Conservation (phyloP, 2,329 filamentous ascomycete species). For the Botrytis medusae region DNA sequence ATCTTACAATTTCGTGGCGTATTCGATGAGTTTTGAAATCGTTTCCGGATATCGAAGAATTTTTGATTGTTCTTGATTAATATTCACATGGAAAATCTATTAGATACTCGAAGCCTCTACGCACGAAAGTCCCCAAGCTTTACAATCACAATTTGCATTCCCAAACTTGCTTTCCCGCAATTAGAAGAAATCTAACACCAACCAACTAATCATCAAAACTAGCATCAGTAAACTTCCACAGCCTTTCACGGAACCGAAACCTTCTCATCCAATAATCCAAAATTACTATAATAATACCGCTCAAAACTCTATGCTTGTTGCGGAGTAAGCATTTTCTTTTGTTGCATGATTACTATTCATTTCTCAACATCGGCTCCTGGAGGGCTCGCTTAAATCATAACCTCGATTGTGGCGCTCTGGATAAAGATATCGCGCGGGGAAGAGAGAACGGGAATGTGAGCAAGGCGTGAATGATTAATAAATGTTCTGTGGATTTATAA, state of each 20-base stretch:
- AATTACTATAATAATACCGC: too few species aligned
- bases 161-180: too few species aligned
- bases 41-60: too few species aligned
- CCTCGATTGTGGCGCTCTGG: conserved; percentile 6
- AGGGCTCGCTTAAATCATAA: conserved; percentile 7
- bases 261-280: not conserved
- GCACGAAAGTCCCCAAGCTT: too few species aligned
- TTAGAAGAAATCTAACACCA: not conserved
- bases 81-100: not conserved
- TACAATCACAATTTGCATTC: not conserved
- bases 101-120: not conserved
- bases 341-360: conserved; percentile 17
- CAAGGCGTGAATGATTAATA: not conserved
- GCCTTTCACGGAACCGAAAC: not conserved
- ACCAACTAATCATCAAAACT: not conserved
- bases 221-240: not conserved
- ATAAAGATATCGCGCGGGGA: not conserved
- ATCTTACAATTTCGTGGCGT: not conserved
- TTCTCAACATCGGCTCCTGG: not conserved
- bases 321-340: conserved; percentile 1
- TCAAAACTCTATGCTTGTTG: not conserved
- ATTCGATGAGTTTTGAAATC: not conserved
- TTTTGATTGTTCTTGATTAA: not conserved
- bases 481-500: not conserved
- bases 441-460: not conserved